Percentiles rank a stretch among this genome's conserved stretches.
Conservation (phyloP, 208 protist genomes). For the Borovskyia barvae region DNA sequence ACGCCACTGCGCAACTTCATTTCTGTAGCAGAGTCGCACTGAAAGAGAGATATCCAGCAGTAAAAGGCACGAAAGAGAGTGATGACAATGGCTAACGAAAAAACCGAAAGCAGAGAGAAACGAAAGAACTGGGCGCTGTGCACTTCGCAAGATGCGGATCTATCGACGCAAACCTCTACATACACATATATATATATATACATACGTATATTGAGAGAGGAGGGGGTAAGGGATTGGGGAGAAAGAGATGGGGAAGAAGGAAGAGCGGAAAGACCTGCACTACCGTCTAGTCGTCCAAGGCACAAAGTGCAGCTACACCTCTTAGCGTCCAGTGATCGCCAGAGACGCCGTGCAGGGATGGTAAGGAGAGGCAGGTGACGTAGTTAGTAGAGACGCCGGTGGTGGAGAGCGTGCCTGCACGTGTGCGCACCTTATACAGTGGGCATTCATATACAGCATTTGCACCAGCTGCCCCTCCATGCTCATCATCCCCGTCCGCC, state of each 20-base stretch:
- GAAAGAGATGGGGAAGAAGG: neutral
- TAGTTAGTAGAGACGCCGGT: conserved; percentile 92
- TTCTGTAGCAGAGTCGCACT: no score
- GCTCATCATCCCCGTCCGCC: neutral
- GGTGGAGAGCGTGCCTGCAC: conserved; percentile 87
- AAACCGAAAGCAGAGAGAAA: no score
- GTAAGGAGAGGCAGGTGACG: conserved; percentile 80
- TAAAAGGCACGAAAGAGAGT: no score
- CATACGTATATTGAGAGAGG: no score
- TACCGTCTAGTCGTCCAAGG: conserved; percentile 71
- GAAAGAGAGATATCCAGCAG: no score
- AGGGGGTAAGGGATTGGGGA: neutral
- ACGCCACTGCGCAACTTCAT: no score
- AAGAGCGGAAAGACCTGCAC: neutral
- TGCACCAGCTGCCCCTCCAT: conserved; percentile 1
- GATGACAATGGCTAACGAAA: no score
- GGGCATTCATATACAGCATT: conserved; percentile 77
- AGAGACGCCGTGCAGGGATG: conserved; percentile 42
- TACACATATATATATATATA: no score
- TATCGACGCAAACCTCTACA: no score
- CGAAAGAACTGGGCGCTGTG: no score
- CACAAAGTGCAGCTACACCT: conserved; percentile 89
- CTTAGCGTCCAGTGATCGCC: conserved; percentile 91
- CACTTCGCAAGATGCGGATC: no score
- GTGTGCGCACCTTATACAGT: conserved; percentile 91